Evolutionary conservation across 345 rosid species (phyloP).

Genomic region (Trapa incisa): DNA sequence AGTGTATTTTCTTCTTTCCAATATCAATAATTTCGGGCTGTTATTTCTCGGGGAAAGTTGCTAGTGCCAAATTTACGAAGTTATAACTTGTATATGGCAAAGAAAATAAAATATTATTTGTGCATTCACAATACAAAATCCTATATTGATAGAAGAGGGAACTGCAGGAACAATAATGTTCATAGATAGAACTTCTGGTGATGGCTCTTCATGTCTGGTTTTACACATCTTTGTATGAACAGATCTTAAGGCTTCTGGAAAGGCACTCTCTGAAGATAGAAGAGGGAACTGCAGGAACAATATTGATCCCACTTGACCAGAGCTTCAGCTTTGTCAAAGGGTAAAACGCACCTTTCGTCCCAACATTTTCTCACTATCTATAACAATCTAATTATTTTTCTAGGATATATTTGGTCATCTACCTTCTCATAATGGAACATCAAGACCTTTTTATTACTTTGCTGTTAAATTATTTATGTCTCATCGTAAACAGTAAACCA

Average conservation of each 20-base stretch:
- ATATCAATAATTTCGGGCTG: neutral
- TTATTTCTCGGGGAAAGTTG: neutral
- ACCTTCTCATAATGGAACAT: too few relatives aligned
- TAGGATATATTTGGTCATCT: too few relatives aligned
- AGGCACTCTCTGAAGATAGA: constrained; percentile 36
- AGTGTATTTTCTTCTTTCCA: constrained; percentile 1
- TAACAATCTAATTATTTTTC: too few relatives aligned
- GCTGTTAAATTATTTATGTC: too few relatives aligned
- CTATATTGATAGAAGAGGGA: too few relatives aligned
- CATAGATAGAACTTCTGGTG: neutral
- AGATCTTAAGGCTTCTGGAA: constrained; percentile 40
- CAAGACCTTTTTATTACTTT: too few relatives aligned
- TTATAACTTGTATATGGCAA: too few relatives aligned
- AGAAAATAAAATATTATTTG: neutral
- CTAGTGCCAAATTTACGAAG: neutral
- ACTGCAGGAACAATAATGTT: neutral
- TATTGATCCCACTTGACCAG: constrained; percentile 29
- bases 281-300: constrained; percentile 25
- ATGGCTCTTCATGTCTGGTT: neutral
- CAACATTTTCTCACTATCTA: too few relatives aligned
- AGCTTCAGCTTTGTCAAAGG: constrained; percentile 23
- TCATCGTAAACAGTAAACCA: too few relatives aligned
- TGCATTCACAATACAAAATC: neutral
- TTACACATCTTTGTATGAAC: neutral
- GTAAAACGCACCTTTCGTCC: neutral